These are phyloP conservation scores for Tetradesmus obliquus DNA, from an alignment of 139 green algal species.

Conservation along the genomic window DNA sequence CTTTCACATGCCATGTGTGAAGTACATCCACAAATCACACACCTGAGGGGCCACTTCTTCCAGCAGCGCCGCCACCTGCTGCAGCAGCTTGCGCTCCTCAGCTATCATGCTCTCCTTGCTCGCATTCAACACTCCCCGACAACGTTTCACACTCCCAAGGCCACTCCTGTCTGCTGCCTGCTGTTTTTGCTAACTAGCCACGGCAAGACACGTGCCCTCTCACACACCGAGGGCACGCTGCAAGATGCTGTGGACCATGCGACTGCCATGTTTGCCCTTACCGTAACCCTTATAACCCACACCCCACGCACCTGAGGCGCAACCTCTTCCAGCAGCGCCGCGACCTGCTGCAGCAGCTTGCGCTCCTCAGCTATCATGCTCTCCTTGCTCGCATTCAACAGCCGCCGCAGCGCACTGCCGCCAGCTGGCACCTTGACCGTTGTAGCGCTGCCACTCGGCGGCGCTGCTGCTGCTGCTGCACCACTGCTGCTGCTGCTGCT, in stretches of 20 bases:
- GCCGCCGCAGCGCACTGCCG: constrained; percentile 47
- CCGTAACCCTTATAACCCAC: no score
- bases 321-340: constrained; percentile 62
- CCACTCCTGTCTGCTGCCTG: no score
- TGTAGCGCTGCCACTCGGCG: not conserved
- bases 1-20: no score
- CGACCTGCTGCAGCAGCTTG: constrained; percentile 39
- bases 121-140: constrained; percentile 61
- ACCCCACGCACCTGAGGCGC: constrained; percentile 31
- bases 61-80: constrained; percentile 47
- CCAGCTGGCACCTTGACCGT: constrained; percentile 27
- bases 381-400: constrained; percentile 68
- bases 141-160: no score
- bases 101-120: constrained; percentile 62
- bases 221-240: no score
- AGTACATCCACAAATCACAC: no score
- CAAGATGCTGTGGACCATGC: no score
- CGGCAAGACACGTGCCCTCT: no score
- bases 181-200: no score
- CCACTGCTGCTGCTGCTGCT: constrained; percentile 18
- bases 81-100: constrained; percentile 56
- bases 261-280: no score
- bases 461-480: constrained; percentile 26
- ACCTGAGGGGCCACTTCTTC: constrained; percentile 59
- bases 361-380: constrained; percentile 62